phyloP scores from a whole-genome alignment of 495 filamentous ascomycete genomes.

The Penicilliopsis zonata region DNA sequence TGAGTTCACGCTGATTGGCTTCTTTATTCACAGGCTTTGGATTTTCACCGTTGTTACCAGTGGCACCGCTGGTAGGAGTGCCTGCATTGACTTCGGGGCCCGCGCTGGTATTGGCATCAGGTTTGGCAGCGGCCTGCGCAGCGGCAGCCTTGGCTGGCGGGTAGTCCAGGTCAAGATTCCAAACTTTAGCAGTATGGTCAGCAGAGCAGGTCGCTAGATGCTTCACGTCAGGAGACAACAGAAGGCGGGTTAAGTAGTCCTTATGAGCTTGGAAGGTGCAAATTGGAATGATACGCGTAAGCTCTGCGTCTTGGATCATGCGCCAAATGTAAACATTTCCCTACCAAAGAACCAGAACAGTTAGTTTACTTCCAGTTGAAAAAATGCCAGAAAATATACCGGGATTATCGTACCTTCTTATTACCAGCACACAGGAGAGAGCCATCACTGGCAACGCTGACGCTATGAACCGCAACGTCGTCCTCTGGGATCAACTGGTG shows the following conservation, averaged over 20 bases:
- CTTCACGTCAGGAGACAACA: constrained; percentile 93
- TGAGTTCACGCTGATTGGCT: constrained; percentile 6
- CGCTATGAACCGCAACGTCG: constrained; percentile 81
- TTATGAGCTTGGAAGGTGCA: constrained; percentile 88
- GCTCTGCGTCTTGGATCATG: constrained; percentile 69
- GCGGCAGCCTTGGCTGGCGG: constrained; percentile 32
- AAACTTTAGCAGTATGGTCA: constrained; percentile 96
- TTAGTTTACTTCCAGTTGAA: not conserved
- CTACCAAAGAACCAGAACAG: constrained; percentile 27
- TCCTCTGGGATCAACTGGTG: constrained; percentile 96
- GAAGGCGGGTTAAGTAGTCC: constrained; percentile 87
- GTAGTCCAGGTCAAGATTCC: constrained; percentile 61
- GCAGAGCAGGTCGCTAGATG: constrained; percentile 95
- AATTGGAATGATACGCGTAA: constrained; percentile 80
- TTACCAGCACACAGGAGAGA: constrained; percentile 92
- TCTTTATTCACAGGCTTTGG: constrained; percentile 3
- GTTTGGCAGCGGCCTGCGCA: constrained; percentile 12
- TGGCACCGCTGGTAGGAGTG: constrained; percentile 5
- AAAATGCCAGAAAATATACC: constrained; percentile 2
- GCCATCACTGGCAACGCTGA: constrained; percentile 92
- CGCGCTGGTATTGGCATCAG: constrained; percentile 11
- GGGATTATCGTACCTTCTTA: constrained; percentile 49
- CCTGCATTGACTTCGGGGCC: constrained; percentile 9
- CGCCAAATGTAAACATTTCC: constrained; percentile 97
- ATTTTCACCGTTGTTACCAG: constrained; percentile 9